Percentiles rank a stretch among this genome's conserved stretches.
Conservation (phyloP, 2,329 filamentous ascomycete genomes). For the Scedosporium apiospermum region DNA sequence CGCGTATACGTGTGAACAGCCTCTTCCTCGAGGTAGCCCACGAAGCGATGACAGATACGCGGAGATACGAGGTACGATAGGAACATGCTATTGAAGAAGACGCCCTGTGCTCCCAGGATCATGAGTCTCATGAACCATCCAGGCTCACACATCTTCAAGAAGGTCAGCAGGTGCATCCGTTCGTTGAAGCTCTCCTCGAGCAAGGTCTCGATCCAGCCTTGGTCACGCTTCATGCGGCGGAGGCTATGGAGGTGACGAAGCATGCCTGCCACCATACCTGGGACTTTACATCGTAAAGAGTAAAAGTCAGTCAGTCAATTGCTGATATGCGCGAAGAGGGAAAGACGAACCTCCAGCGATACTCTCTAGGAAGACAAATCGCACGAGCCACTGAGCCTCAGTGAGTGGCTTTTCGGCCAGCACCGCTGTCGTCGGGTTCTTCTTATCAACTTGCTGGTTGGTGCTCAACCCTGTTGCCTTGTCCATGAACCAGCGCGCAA, state of each 20-base stretch:
- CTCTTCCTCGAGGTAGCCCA: slow-evolving; percentile 94
- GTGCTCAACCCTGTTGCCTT: slow-evolving; percentile 64
- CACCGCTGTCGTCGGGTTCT: slow-evolving; percentile 44
- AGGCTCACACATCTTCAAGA: slow-evolving; percentile 71
- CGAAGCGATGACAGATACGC: slow-evolving; percentile 84
- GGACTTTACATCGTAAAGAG: slow-evolving; percentile 39
- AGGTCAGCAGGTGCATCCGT: slow-evolving; percentile 85
- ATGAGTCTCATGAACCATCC: slow-evolving; percentile 85
- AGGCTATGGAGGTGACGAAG: slow-evolving; percentile 79
- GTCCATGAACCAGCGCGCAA: slow-evolving; percentile 65
- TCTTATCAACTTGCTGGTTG: slow-evolving; percentile 57
- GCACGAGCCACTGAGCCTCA: too few species aligned
- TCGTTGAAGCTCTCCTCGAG: slow-evolving; percentile 89
- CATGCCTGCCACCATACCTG: slow-evolving; percentile 96
- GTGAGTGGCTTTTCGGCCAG: too few species aligned
- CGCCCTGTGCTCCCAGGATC: slow-evolving; percentile 85
- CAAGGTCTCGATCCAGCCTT: slow-evolving; percentile 92
- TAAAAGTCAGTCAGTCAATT: too few species aligned
- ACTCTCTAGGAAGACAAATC: too few species aligned
- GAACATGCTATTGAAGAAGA: slow-evolving; percentile 95
- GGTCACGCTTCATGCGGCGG: slow-evolving; percentile 79
- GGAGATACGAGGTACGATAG: slow-evolving; percentile 79
- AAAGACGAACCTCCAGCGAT: too few species aligned
- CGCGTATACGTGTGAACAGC: slow-evolving; percentile 92
- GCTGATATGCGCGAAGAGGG: too few species aligned